These are phyloP conservation scores for Dictyophora rubrovolvata DNA, from an alignment of 768 basidiomycete genomes.

Conservation along the genomic window DNA sequence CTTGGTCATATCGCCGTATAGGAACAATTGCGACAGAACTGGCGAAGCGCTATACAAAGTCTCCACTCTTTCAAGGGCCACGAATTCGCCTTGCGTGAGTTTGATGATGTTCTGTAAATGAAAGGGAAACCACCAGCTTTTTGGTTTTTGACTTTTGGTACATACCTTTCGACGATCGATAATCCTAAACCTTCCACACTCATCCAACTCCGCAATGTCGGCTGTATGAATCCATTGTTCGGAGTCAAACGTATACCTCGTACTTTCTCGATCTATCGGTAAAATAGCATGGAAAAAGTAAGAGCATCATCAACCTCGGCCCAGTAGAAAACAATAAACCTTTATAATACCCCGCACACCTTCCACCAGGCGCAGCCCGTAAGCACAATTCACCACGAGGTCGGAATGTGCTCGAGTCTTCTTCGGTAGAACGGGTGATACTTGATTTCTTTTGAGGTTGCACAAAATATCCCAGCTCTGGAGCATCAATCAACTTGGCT, in stretches of 20 bases:
- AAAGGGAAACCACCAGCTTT: neutral
- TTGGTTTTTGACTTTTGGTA: neutral
- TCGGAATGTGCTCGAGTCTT: constrained; percentile 70
- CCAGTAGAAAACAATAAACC: neutral
- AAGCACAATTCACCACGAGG: constrained; percentile 87
- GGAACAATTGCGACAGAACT: constrained; percentile 67
- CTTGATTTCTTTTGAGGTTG: neutral
- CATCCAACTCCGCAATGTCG: constrained; percentile 78
- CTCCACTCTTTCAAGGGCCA: constrained; percentile 93
- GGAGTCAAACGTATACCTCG: constrained; percentile 64
- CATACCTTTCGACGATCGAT: constrained; percentile 89
- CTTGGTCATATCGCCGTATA: constrained; percentile 85
- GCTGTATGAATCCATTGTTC: constrained; percentile 93
- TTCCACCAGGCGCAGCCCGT: constrained; percentile 56
- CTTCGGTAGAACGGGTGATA: too few relatives aligned
- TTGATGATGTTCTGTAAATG: constrained; percentile 86
- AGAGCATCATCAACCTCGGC: neutral
- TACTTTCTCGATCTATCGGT: constrained; percentile 75
- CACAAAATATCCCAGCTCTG: constrained; percentile 71
- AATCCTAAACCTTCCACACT: constrained; percentile 72
- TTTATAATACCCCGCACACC: neutral
- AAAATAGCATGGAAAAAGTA: too few relatives aligned
- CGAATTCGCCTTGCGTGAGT: constrained; percentile 95
- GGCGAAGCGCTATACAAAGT: constrained; percentile 64
- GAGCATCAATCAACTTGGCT: constrained; percentile 84